Conservation (phyloP, 225 moss, liverwort and hornwort species). For the Ulota crispa region DNA sequence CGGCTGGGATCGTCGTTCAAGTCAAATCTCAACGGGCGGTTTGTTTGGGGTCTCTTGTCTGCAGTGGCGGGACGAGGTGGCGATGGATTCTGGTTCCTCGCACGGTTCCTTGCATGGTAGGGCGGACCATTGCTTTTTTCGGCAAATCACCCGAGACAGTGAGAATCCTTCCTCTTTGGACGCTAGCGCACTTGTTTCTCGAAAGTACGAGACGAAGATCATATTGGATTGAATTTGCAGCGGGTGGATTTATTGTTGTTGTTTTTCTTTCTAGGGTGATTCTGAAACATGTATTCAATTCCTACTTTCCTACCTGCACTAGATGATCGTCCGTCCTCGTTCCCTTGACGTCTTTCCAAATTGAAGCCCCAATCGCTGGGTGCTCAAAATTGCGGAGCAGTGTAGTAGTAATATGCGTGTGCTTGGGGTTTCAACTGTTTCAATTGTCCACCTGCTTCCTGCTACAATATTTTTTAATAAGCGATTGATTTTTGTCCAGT, state of each 20-base stretch:
- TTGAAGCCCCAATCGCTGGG: neutral
- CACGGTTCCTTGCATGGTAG: conserved; percentile 11
- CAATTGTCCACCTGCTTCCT: conserved; percentile 16
- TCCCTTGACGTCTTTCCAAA: neutral
- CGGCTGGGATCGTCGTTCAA: conserved; percentile 11
- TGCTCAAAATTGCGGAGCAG: neutral
- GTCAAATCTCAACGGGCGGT: neutral
- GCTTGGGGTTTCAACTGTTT: neutral
- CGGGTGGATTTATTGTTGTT: neutral
- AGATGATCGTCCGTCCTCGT: neutral
- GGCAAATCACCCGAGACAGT: conserved; percentile 44
- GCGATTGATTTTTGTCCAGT: neutral
- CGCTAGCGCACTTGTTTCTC: neutral
- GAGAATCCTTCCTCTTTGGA: conserved; percentile 3
- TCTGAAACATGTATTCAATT: neutral
- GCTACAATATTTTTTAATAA: neutral
- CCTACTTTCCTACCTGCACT: neutral
- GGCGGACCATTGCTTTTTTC: conserved; percentile 34
- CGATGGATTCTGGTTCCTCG: conserved; percentile 43
- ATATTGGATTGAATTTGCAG: neutral
- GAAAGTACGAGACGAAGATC: neutral
- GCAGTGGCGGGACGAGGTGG: neutral
- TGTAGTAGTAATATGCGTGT: neutral
- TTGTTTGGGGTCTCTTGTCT: neutral
- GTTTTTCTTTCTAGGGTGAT: neutral